Percentiles rank a stretch among this genome's conserved stretches.
phyloP scores from a whole-genome alignment of 176 grass and related monocot genomes.

The Puya raimondii region DNA sequence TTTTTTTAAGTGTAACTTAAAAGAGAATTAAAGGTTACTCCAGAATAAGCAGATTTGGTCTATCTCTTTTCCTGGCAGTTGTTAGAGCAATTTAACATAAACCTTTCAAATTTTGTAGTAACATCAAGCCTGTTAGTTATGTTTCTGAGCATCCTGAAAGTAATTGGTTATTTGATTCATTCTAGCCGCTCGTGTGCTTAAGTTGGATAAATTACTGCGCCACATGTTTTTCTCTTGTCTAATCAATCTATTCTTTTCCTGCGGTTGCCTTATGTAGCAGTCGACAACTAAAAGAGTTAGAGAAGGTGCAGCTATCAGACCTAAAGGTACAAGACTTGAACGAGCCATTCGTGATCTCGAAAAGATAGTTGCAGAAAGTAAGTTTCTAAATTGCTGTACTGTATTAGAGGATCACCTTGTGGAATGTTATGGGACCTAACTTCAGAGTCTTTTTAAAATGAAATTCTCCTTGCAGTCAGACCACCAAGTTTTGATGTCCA shows the following conservation, averaged over 20 bases:
- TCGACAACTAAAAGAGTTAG: slow-evolving; percentile 30
- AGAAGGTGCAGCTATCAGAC: slow-evolving; percentile 71
- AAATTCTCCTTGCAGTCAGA: slow-evolving; percentile 57
- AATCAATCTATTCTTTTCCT: not conserved
- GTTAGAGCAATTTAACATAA: not conserved
- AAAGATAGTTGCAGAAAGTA: slow-evolving; percentile 83
- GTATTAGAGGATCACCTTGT: slow-evolving; percentile 10
- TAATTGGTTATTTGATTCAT: not conserved
- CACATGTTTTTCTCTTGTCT: slow-evolving; percentile 6
- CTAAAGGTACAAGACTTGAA: slow-evolving; percentile 93
- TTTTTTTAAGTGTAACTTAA: not conserved
- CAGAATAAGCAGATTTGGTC: too few relatives aligned
- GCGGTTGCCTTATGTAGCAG: slow-evolving; percentile 36
- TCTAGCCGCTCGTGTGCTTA: not conserved
- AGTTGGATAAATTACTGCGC: not conserved
- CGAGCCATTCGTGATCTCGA: slow-evolving; percentile 87
- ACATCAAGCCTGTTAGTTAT: too few relatives aligned
- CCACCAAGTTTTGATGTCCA: slow-evolving; percentile 61
- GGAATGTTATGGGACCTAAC: slow-evolving; percentile 16
- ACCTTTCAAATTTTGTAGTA: not conserved
- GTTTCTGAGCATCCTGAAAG: not conserved
- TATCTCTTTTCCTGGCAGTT: not conserved
- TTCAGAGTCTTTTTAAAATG: slow-evolving; percentile 28
- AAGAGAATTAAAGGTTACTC: not conserved
- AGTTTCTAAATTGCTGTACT: slow-evolving; percentile 25